Base-by-base conservation (phyloP, 1,284 basidiomycete genomes). In the Phlebopus sp. region DNA sequence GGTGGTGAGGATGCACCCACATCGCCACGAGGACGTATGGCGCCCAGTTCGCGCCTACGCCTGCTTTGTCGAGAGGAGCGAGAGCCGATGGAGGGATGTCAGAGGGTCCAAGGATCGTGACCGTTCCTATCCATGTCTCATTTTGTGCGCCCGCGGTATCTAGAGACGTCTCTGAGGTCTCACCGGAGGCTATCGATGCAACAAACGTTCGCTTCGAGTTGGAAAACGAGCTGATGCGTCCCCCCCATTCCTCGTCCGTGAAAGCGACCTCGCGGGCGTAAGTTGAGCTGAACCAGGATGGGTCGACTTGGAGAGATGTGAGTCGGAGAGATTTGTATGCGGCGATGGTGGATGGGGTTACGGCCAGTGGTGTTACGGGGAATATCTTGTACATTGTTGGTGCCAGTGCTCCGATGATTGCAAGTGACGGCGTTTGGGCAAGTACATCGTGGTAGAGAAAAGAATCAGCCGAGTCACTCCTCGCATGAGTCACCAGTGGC, bases 1-100 rank as follows among this genome's bases (percentile, higher is more conserved):
- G 56, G 39, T 67, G 63, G 2, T 62, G 59, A 17, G 66, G 66
- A 37, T 62, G 58, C 14, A 72, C 64, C 71, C 69, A 72, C 62
- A 71, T 62, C 14, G 57, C 68, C 29, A 52, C 62, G 10, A 75
- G 30, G 13, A 54, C 51, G 32, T 69, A 65, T 9, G 60, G 44
- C 17, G 55, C 55, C 51, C 54, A 57, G 18, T 59, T 50, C 6
- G 32, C 50, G 3, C 47, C 44, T 18, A 53, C 27, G 2, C 56
- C 56, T 2, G 50, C 53, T 32, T 47, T 50, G n/a, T 43, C 23
- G 46, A 58, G 49, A 31, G 55, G 46, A 23, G 39, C 45, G 34
- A 47, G 15, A 37, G 34, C n/a, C 19, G 50, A 46, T 13, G 55
- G 49, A n/a, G 51, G 25, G 11, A 61, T 46, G 18, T 52, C 59